phyloP scores from a whole-genome alignment of 495 filamentous ascomycete genomes.

The Penicillium robsamsonii region DNA sequence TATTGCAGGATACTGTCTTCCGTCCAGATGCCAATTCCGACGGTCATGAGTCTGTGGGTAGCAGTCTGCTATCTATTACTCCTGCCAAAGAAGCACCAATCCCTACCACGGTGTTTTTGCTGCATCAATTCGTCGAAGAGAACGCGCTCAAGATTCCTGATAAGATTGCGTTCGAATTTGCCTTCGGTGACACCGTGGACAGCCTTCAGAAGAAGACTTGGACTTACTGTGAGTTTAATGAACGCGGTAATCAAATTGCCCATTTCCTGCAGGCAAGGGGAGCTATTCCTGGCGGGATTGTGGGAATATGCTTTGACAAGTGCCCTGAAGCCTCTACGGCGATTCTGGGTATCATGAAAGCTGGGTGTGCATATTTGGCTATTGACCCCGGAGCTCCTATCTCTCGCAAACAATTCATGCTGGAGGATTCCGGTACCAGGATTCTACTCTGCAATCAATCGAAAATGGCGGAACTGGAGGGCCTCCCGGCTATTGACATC shows the following conservation, averaged over 20 bases:
- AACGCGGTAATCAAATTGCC: constrained; percentile 39
- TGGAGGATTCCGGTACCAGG: constrained; percentile 33
- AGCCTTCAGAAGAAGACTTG: constrained; percentile 35
- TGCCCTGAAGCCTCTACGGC: constrained; percentile 42
- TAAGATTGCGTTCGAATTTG: constrained; percentile 44
- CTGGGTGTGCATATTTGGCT: constrained; percentile 78
- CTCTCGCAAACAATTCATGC: constrained; percentile 44
- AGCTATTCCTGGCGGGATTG: constrained; percentile 30
- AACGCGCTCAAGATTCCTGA: constrained; percentile 37
- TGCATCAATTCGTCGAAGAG: constrained; percentile 47
- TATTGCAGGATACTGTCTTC: constrained; percentile 30
- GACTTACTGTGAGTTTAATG: constrained; percentile 38
- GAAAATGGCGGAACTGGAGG: constrained; percentile 14
- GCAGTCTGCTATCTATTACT: constrained; percentile 33
- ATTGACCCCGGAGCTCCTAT: constrained; percentile 45
- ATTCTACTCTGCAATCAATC: constrained; percentile 25
- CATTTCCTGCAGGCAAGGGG: constrained; percentile 37
- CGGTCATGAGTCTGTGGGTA: constrained; percentile 20
- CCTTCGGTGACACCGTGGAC: constrained; percentile 26
- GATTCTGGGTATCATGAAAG: constrained; percentile 45
- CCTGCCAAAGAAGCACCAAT: constrained; percentile 48
- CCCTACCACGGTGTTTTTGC: constrained; percentile 22
- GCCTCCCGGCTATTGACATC: constrained; percentile 24
- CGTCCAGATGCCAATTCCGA: constrained; percentile 22
- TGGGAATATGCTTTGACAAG: constrained; percentile 46